Percentiles rank a stretch among this genome's conserved stretches.
Evolutionary conservation across 1,139 yeast species (phyloP).

Genomic region (Yamadazyma trypodendri): DNA sequence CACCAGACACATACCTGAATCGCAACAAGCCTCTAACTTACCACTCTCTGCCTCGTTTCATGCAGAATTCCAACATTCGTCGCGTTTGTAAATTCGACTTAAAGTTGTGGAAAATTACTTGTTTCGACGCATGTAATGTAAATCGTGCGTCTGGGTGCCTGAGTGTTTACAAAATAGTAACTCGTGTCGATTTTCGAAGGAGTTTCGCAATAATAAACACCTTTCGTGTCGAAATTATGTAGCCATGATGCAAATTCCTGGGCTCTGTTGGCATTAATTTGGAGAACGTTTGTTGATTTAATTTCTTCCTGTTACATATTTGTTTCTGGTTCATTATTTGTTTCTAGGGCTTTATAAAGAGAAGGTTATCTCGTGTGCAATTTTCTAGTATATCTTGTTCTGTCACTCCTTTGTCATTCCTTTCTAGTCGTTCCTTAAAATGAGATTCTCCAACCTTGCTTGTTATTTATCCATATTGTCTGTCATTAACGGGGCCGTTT

Average conservation of each 20-base stretch:
- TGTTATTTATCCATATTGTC: constrained; percentile 17
- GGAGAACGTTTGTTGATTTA: not conserved
- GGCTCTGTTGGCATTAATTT: not conserved
- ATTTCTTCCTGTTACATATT: not conserved
- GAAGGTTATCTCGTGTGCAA: too few relatives aligned
- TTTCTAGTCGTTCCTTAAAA: constrained; percentile 7
- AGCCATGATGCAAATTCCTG: not conserved
- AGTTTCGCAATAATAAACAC: not conserved
- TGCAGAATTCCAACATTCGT: too few relatives aligned
- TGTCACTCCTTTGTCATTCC: not conserved
- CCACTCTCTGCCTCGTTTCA: too few relatives aligned
- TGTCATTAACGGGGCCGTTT: constrained; percentile 15
- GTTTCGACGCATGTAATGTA: too few relatives aligned
- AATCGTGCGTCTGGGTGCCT: not conserved
- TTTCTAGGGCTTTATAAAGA: not conserved
- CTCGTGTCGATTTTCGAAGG: not conserved
- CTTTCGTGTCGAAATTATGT: not conserved
- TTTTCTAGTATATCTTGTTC: too few relatives aligned
- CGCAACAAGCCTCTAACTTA: too few relatives aligned
- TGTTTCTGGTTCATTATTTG: not conserved
- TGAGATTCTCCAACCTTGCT: constrained; percentile 20
- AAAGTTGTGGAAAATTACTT: too few relatives aligned
- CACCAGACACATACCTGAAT: too few relatives aligned
- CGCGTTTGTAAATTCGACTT: too few relatives aligned
- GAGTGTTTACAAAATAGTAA: not conserved